These are phyloP conservation scores for Candida methanosorbosa DNA, from an alignment of 805 yeast species.

Conservation along the genomic window DNA sequence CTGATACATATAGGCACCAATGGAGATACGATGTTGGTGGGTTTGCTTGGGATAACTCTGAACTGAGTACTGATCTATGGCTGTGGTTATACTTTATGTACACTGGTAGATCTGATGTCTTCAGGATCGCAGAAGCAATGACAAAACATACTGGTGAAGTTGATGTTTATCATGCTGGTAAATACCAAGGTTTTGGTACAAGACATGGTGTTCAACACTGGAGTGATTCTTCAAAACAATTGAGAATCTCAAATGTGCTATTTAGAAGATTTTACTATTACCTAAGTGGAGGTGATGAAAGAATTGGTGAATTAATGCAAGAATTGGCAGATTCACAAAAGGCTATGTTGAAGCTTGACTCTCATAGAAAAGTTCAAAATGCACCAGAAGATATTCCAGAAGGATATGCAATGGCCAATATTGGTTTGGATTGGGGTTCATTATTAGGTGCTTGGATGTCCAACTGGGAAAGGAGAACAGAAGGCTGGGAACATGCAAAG, in stretches of 20 bases:
- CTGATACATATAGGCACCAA: slow-evolving; percentile 5
- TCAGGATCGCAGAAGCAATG: slow-evolving; percentile 2
- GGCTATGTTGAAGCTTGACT: slow-evolving; percentile 1
- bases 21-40: slow-evolving; percentile 7
- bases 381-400: neutral
- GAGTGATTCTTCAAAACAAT: slow-evolving; percentile 3
- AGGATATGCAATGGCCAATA: slow-evolving; percentile 1
- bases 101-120: slow-evolving; percentile 1
- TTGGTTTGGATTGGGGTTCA: slow-evolving; percentile 2
- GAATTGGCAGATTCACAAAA: neutral
- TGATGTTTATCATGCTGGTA: slow-evolving; percentile 2
- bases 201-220: slow-evolving; percentile 4
- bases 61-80: slow-evolving; percentile 3
- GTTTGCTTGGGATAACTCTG: slow-evolving; percentile 2
- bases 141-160: slow-evolving; percentile 4
- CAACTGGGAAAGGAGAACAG: slow-evolving; percentile 1
- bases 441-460: slow-evolving; percentile 2
- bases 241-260: slow-evolving; percentile 3
- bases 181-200: slow-evolving; percentile 3
- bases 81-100: slow-evolving; percentile 2
- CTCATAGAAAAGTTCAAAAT: slow-evolving; percentile 3
- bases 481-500: slow-evolving; percentile 1
- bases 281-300: slow-evolving; percentile 4
- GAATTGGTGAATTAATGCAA: slow-evolving; percentile 2
- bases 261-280: slow-evolving; percentile 3